Base-by-base conservation (phyloP, 345 rosid genomes). In the Hibiscus mutabilis region DNA sequence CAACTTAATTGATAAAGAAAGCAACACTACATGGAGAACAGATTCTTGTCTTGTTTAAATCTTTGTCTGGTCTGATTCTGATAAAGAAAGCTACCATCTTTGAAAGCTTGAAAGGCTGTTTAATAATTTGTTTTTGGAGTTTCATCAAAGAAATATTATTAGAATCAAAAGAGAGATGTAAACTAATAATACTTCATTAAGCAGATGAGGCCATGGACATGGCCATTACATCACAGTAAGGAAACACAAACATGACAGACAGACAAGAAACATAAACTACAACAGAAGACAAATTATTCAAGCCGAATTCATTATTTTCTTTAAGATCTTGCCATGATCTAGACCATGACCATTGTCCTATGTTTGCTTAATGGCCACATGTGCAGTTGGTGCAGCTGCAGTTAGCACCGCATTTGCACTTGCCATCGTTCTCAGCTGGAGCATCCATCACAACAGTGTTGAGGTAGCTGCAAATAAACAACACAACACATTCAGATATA, bases 381-480 rank as follows among this genome's bases (percentile, higher is more conserved):
- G 91, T 80, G 89, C 98, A 93, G 82, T 73, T 14, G 21, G 73
- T 66, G 79, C 98, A 93, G 56, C 82, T 12, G 92, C 98, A 93
- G 84, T 25, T 72, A 37, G 83, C 8, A 16, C 98, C 96, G 72
- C 98, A 93, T 83, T 89, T 86, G 97, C 98, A 93, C 69, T 86
- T 77, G 75, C 93, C 88, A 1, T 86, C 87, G 63, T 84, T 71
- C 82, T 84, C 93, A 3, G 82, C 92, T 1, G 82, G 79, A 63
- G 71, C 82, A 12, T 83, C 96, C 84, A 86, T 76, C 64, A 64
- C 69, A 47, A 83, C 77, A 15, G 81, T 70, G 65, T 73, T 76
- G 70, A 78, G 76, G 76, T 63, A 76, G 93, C 96, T 89, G 85
- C 80, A 69, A 15, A 37, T 11, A 8, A 22, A 11, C 44, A 52